Conservation (phyloP, 2,329 filamentous ascomycete species). For the Magnaporthiopsis incrustans region DNA sequence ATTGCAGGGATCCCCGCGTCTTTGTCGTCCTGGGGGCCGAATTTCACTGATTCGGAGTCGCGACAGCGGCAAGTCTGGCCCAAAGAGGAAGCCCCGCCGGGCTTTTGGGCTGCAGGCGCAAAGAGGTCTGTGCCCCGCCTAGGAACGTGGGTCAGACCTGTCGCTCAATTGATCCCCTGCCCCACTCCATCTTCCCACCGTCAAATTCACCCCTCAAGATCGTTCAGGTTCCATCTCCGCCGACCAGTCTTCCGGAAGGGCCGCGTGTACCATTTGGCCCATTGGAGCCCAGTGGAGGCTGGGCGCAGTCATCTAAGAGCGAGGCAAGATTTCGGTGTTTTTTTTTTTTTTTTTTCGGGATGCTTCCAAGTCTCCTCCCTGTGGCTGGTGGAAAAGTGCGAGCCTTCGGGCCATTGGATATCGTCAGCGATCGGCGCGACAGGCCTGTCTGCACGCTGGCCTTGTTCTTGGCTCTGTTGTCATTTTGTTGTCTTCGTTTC, state of each 20-base stretch:
- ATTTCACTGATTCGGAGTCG: neutral
- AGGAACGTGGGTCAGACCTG: neutral
- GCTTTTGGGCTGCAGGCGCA: neutral
- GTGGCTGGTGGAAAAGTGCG: neutral
- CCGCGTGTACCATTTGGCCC: neutral
- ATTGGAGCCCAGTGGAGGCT: neutral
- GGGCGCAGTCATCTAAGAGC: neutral
- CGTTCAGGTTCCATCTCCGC: neutral
- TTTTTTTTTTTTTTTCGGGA: neutral
- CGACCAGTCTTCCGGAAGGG: neutral
- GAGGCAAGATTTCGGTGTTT: neutral
- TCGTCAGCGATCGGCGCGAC: too few relatives aligned
- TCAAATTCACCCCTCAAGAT: neutral
- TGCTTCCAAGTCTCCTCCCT: neutral
- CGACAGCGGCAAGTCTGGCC: too few relatives aligned
- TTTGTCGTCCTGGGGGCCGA: neutral
- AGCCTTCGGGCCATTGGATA: neutral
- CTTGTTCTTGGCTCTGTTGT: neutral
- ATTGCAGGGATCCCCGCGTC: neutral
- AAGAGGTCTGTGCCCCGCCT: neutral
- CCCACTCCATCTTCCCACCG: neutral
- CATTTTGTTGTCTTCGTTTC: neutral
- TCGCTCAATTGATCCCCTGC: neutral
- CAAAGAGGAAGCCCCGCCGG: neutral
- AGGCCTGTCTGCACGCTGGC: neutral